A percentile compares a stretch with the other conserved stretches of the same genome.
Evolutionary conservation across 306 rosid species (phyloP).

Genomic region (Cicer yamashitae): DNA sequence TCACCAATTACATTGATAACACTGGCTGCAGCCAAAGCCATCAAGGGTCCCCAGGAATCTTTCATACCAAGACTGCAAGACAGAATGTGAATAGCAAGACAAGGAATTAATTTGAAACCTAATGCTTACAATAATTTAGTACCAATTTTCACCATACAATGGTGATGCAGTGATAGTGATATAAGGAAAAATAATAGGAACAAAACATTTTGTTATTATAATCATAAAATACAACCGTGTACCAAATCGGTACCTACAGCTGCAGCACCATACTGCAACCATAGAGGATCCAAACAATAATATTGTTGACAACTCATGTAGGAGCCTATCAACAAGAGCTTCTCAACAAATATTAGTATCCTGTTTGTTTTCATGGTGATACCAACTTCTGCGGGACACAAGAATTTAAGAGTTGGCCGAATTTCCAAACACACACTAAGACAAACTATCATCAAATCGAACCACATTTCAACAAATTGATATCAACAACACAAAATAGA

Average conservation of each 20-base stretch:
- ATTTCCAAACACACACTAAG: not conserved
- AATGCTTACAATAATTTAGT: not conserved
- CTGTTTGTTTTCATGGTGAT: too few relatives aligned
- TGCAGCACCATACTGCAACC: too few relatives aligned
- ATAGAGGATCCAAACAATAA: too few relatives aligned
- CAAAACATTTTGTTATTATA: not conserved
- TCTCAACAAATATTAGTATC: too few relatives aligned
- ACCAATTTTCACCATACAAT: not conserved
- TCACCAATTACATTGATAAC: slow-evolving; percentile 70
- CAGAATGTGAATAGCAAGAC: slow-evolving; percentile 17
- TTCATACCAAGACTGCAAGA: slow-evolving; percentile 81
- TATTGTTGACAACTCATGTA: too few relatives aligned
- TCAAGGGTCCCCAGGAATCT: slow-evolving; percentile 91
- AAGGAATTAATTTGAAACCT: not conserved
- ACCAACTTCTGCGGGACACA: too few relatives aligned
- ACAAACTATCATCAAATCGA: slow-evolving; percentile 13
- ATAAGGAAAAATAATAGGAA: too few relatives aligned
- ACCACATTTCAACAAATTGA: not conserved
- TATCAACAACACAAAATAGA: not conserved
- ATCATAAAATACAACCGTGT: not conserved
- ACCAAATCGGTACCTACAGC: not conserved
- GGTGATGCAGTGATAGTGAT: too few relatives aligned
- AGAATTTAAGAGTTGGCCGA: too few relatives aligned
- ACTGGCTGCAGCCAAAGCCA: slow-evolving; percentile 75
- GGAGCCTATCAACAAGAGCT: too few relatives aligned